Evolutionary conservation across 2,329 filamentous ascomycete species (phyloP), one percentile per base, ranked within the genome.

Genomic region (Phaeoacremonium minimum): DNA sequence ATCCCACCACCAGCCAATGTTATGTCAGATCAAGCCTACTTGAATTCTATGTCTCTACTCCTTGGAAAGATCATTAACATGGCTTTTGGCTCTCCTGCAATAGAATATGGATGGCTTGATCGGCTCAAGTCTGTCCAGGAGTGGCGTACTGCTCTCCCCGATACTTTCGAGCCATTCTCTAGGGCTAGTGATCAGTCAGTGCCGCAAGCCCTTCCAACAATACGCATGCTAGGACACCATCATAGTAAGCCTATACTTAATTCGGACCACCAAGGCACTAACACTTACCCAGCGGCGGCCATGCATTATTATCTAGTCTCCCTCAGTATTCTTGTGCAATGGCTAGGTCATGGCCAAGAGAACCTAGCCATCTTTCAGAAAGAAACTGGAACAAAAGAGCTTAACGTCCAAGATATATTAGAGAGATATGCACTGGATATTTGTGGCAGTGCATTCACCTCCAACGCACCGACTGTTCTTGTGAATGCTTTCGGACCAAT

Each of bases 401-500:
- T 20, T 26, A 17, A 15, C n/a, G 47, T 33, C 14, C 45, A 47
- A 6, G 47, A 55, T 2, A 36, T 63, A 2, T 46, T 67, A 2
- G 57, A 64, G 9, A 34, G 38, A 0, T 50, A 58, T 12, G 63
- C 65, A 1, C 44, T 57, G 0, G 53, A 63, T 3, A 53, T 71
- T 3, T 70, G 65, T 36, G 66, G 66, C 2, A 53, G 69, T 11
- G 62, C 67, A 0, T 66, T 71, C 32, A 66, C 66, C 0, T 53
- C 62, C n/a, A 60, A 61, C 6, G 61, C 54, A 5, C 51, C 62
- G 0, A 47, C 67, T 1, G 66, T 70, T 3, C 49, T 68, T 5
- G 64, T 73, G 4, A 72, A 73, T 40, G 55, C 64, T 4, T 72
- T 72, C 44, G 69, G 68, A 0, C 67, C 68, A 12, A 67, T 71